These are phyloP conservation scores for Solanum appendiculatum DNA, from an alignment of 257 asterid species.

Conservation along the genomic window DNA sequence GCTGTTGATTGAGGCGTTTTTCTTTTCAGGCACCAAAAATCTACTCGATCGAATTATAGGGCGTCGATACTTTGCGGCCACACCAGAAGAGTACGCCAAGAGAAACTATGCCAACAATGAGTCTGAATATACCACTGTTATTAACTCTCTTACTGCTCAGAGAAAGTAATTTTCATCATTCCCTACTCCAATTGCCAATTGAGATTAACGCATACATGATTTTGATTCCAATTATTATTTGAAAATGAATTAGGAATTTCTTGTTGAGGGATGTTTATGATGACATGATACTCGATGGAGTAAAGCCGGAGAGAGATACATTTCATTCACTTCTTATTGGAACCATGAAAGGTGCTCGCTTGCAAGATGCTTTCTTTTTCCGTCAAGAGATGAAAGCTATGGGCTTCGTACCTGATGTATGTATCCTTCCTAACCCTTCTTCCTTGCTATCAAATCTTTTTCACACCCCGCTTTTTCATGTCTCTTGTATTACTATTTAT, in stretches of 20 bases:
- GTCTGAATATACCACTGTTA: conserved; percentile 71
- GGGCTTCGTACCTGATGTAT: conserved; percentile 95
- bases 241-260: conserved; percentile 13
- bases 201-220: neutral
- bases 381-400: conserved; percentile 76
- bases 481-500: neutral
- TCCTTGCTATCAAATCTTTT: neutral
- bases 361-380: conserved; percentile 88
- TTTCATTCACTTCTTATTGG: conserved; percentile 86
- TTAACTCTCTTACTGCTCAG: conserved; percentile 56
- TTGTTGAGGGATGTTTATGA: conserved; percentile 92
- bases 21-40: conserved; percentile 38
- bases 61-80: conserved; percentile 53
- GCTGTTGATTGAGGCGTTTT: neutral
- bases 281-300: conserved; percentile 97
- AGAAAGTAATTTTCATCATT: conserved; percentile 30
- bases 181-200: neutral
- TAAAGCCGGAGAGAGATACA: conserved; percentile 94
- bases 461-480: neutral
- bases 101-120: conserved; percentile 77
- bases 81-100: conserved; percentile 55
- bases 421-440: conserved; percentile 4
- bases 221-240: neutral
- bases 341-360: conserved; percentile 82
- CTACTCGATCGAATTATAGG: conserved; percentile 42